Evolutionary conservation across 1,284 basidiomycete genomes (phyloP).

Genomic region (Hypsizygus ulmarius): DNA sequence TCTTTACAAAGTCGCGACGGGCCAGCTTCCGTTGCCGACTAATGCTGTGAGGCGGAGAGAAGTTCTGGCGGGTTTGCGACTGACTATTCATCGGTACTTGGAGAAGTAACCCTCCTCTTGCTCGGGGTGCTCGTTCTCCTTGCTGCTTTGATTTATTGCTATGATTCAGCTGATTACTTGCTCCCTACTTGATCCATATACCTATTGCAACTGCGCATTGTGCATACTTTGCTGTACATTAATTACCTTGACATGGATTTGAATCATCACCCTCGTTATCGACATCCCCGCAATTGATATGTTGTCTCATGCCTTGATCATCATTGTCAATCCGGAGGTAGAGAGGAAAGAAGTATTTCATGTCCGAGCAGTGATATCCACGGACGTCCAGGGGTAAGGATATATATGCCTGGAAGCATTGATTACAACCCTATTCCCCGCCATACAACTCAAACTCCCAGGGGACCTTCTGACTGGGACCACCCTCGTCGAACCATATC

Average conservation of each 20-base stretch:
- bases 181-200: not conserved
- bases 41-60: slow-evolving; percentile 51
- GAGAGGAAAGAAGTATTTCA: too few species aligned
- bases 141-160: slow-evolving; percentile 9
- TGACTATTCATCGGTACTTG: slow-evolving; percentile 35
- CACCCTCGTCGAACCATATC: slow-evolving; percentile 72
- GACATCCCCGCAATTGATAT: too few species aligned
- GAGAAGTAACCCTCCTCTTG: slow-evolving; percentile 10
- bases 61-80: slow-evolving; percentile 54
- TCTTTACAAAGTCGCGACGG: slow-evolving; percentile 58
- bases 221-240: not conserved
- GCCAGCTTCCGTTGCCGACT: slow-evolving; percentile 47
- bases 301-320: too few species aligned
- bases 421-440: slow-evolving; percentile 5
- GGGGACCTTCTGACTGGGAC: slow-evolving; percentile 50
- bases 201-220: not conserved
- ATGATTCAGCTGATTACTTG: not conserved
- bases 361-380: too few species aligned
- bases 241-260: too few species aligned
- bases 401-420: too few species aligned
- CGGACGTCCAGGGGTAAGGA: too few species aligned
- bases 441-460: slow-evolving; percentile 69
- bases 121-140: not conserved
- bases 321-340: too few species aligned
- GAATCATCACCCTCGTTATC: too few species aligned